A percentile compares a stretch with the other conserved stretches of the same genome.
Conservation (phyloP, 2,329 filamentous ascomycete species). For the Aspergillus costaricaensis region DNA sequence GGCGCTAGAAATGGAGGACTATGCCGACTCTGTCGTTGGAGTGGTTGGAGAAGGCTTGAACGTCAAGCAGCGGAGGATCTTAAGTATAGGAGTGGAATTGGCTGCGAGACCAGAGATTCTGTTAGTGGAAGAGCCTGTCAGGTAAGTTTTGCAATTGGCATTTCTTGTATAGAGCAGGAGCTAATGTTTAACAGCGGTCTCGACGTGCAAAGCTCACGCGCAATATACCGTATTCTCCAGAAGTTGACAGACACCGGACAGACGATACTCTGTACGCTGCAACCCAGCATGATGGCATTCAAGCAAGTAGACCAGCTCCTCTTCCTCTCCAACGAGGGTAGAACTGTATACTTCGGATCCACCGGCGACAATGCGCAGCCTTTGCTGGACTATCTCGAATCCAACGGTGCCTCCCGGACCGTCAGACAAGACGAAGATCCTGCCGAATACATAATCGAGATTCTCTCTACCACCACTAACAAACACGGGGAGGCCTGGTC, state of each 20-base stretch:
- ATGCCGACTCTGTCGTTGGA: slow-evolving; percentile 85
- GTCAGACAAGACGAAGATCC: slow-evolving; percentile 67
- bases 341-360: slow-evolving; percentile 68
- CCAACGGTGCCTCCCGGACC: slow-evolving; percentile 56
- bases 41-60: slow-evolving; percentile 74
- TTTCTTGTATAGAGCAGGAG: background rate
- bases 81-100: slow-evolving; percentile 91
- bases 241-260: slow-evolving; percentile 85
- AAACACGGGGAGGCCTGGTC: slow-evolving; percentile 57
- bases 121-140: slow-evolving; percentile 91
- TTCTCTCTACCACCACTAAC: slow-evolving; percentile 50
- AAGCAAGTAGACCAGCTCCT: slow-evolving; percentile 71
- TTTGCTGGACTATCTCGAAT: slow-evolving; percentile 65
- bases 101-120: slow-evolving; percentile 84
- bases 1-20: slow-evolving; percentile 83
- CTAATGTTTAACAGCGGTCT: slow-evolving; percentile 61
- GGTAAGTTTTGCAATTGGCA: slow-evolving; percentile 10
- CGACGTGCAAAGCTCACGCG: slow-evolving; percentile 88
- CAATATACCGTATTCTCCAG: slow-evolving; percentile 79
- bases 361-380: slow-evolving; percentile 60
- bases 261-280: slow-evolving; percentile 89
- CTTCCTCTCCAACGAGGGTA: slow-evolving; percentile 64
- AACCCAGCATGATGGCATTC: slow-evolving; percentile 88
- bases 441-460: slow-evolving; percentile 70
- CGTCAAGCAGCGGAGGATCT: slow-evolving; percentile 65